Base-by-base conservation (phyloP, 2,329 filamentous ascomycete genomes). In the Graphilbum fragrans region DNA sequence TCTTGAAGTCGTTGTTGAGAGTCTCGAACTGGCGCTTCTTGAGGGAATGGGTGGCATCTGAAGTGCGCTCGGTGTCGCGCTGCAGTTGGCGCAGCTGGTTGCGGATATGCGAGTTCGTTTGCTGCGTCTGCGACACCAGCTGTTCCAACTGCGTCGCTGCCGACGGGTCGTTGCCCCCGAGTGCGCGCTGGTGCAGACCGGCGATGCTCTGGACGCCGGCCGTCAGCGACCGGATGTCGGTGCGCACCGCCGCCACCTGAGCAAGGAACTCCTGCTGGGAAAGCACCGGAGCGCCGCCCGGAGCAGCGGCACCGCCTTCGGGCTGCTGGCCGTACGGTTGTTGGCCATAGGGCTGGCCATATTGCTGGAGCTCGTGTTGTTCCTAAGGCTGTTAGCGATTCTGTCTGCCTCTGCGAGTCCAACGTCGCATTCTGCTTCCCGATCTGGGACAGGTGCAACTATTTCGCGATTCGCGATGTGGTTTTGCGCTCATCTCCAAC, bases 71-170 rank as follows among this genome's bases (percentile, higher is more conserved):
- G 36, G 79, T 73, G 58, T 90, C 84, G 46, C 64, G 67, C 62
- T 87, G 82, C 41, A 90, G 69, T 50, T 72, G 74, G 60, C 83
- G 84, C 66, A 90, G 83, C 62, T 84, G 77, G 55, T 85, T 79
- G 56, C 82, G 80, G 66, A 90, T 85, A 49, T 73, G 68, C n/a
- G 74, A 78, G 63, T 84, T 86, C 53, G 80, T 72, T 49, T 78
- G 64, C 58, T 85, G 80, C 5, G 82, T 86, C 51, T 84, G 69
- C 36, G 77, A 67, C 43, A 86, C 73, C 41, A 82, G 68, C 52
- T 72, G 67, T 59, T 88, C 79, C 20, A 86, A 69, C 59, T 77
- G 72, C 38, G 67, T 61, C 40, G 64, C 64, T 38, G 71, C 67
- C 31, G 53, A 57, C 35, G 63, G 62, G 57, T 86, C 81, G 43